phyloP scores from a whole-genome alignment of 2,329 filamentous ascomycete species.

The Dactylella cylindrospora region DNA sequence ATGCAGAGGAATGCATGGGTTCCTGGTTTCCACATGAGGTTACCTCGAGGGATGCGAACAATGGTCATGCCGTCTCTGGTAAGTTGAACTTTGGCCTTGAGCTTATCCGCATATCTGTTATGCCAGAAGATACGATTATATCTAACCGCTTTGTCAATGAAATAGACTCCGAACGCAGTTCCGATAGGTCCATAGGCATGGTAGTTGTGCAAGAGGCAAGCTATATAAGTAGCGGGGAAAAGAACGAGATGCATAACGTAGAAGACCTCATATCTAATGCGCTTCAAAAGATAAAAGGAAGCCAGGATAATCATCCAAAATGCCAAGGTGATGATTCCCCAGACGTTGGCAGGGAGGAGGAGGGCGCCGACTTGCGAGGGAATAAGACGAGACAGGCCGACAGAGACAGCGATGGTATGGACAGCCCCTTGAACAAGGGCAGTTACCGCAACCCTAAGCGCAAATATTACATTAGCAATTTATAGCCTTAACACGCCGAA shows the following conservation, averaged over 20 bases:
- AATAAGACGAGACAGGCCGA: slow-evolving; percentile 40
- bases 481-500: not conserved
- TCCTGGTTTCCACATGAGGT: slow-evolving; percentile 39
- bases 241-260: slow-evolving; percentile 37
- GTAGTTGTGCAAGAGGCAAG: slow-evolving; percentile 40
- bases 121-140: slow-evolving; percentile 43
- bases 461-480: slow-evolving; percentile 6
- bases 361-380: slow-evolving; percentile 41
- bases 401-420: slow-evolving; percentile 41
- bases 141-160: slow-evolving; percentile 29
- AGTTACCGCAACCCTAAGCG: slow-evolving; percentile 39
- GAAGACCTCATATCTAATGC: slow-evolving; percentile 43
- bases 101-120: slow-evolving; percentile 35
- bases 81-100: slow-evolving; percentile 38
- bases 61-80: slow-evolving; percentile 42
- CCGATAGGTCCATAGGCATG: slow-evolving; percentile 38
- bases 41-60: slow-evolving; percentile 37
- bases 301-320: slow-evolving; percentile 43
- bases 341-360: slow-evolving; percentile 35
- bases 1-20: slow-evolving; percentile 41
- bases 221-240: slow-evolving; percentile 40
- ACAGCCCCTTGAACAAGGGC: slow-evolving; percentile 37
- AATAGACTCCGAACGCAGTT: slow-evolving; percentile 26
- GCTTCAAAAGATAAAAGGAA: slow-evolving; percentile 43
- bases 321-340: slow-evolving; percentile 40